Evolutionary conservation across 73 alveolate species (phyloP), one percentile per base, ranked within the genome.

Genomic region (Stentor coeruleus): DNA sequence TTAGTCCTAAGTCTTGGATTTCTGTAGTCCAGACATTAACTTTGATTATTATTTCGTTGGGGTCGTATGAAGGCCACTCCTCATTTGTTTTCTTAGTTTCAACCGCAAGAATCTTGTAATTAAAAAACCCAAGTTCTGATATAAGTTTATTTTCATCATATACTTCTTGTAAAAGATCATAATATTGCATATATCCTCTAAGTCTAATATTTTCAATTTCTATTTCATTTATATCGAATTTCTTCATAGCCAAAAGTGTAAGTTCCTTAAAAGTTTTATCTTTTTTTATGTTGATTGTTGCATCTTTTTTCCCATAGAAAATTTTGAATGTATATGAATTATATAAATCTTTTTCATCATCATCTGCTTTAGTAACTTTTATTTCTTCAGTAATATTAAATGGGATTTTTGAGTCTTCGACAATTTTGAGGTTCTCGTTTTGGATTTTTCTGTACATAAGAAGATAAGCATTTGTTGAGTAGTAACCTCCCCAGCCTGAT

Each of bases 361-460:
- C 38, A 14, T 75, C 77, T 1, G 83, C 83, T 75, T 15, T 39
- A 14, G n/a, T 39, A n/a, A n/a, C 66, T 0, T 15, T 75, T 20
- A 75, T 15, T 35, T 39, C 59, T 26, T 75, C 83, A 37, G 59
- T 38, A 14, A 75, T 75, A 2, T 75, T 14, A 6, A 35, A 40
- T 6, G 83, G 83, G 72, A 75, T 39, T 40, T 39, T 28, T 14
- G n/a, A 39, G 39, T 75, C 72, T 1, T 75, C 83, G 1, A 75
- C 38, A 6, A n/a, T 31, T 31, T 20, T 20, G 0, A 40, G 15
- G 72, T 39, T 40, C 38, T 75, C 83, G 15, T 15, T 15, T 15
- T n/a, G 30, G 58, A 75, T 39, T 38, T 75, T 75, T 75, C 83
- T 31, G 38, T 75, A 75, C 83, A 75, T 75, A 36, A 75, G 83